These are phyloP conservation scores for Leishmania martiniquensis DNA, from an alignment of 208 protist species.

Conservation along the genomic window DNA sequence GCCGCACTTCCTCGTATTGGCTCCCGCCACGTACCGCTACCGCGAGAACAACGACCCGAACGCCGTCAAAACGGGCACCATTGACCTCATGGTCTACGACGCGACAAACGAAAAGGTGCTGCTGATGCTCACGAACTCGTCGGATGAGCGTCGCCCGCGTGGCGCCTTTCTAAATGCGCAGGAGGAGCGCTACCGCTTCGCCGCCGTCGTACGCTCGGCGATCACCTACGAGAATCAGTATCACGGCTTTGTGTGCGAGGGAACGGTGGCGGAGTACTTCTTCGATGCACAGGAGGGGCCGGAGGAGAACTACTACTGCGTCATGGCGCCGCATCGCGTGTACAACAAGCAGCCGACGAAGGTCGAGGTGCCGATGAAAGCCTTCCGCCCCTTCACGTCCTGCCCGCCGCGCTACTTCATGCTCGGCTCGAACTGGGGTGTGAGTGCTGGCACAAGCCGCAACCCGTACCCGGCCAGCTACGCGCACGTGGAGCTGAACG, in stretches of 20 bases:
- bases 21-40: conserved; percentile 78
- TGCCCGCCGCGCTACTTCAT: conserved; percentile 85
- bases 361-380: conserved; percentile 69
- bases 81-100: conserved; percentile 88
- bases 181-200: conserved; percentile 86
- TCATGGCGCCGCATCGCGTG: conserved; percentile 78
- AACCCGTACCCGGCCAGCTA: conserved; percentile 78
- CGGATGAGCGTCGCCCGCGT: conserved; percentile 70
- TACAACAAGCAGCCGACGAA: conserved; percentile 58
- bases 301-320: conserved; percentile 90
- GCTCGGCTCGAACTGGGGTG: conserved; percentile 80
- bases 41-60: conserved; percentile 86
- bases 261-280: conserved; percentile 84
- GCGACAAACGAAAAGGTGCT: conserved; percentile 86
- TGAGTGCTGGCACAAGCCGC: conserved; percentile 47
- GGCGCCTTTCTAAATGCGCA: conserved; percentile 74
- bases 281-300: conserved; percentile 74
- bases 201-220: conserved; percentile 75
- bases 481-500: conserved; percentile 78
- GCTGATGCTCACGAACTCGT: conserved; percentile 77
- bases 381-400: conserved; percentile 74
- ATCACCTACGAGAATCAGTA: conserved; percentile 84
- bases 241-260: conserved; percentile 78
- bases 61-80: conserved; percentile 56
- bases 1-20: conserved; percentile 74